Evolutionary conservation across 2,329 filamentous ascomycete genomes (phyloP).

Genomic region (Tolypocladium nubicola): DNA sequence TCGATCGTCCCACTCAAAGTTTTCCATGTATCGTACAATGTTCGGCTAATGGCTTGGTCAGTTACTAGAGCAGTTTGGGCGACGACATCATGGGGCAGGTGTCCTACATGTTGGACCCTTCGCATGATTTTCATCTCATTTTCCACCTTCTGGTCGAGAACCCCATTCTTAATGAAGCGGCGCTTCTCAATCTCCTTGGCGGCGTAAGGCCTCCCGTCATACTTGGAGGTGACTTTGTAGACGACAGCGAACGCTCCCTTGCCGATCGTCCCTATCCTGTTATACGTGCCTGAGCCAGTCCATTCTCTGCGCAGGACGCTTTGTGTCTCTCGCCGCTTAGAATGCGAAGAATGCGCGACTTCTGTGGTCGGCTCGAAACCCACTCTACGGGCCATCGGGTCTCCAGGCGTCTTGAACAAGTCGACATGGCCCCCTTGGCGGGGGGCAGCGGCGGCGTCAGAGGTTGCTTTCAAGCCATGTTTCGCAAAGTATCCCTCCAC

Average conservation of each 20-base stretch:
- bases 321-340: conserved; percentile 14
- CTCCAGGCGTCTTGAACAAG: conserved; percentile 18
- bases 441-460: conserved; percentile 25
- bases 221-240: conserved; percentile 79
- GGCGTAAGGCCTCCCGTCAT: conserved; percentile 72
- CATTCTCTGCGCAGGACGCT: conserved; percentile 48
- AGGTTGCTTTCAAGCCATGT: conserved; percentile 28
- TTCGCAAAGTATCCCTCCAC: conserved; percentile 53
- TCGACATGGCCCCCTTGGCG: conserved; percentile 29
- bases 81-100: neutral
- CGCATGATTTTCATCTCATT: conserved; percentile 98
- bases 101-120: conserved; percentile 65
- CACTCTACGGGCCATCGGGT: conserved; percentile 3
- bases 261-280: conserved; percentile 70
- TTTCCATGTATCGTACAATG: conserved; percentile 85
- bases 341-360: conserved; percentile 4
- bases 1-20: conserved; percentile 69
- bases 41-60: conserved; percentile 48
- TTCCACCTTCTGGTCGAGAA: conserved; percentile 82
- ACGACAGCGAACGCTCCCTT: conserved; percentile 94
- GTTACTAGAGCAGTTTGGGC: conserved; percentile 2
- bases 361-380: conserved; percentile 1
- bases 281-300: conserved; percentile 78
- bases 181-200: conserved; percentile 94
- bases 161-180: conserved; percentile 84